Evolutionary conservation across 1,139 yeast genomes (phyloP).

Genomic region (Taiozyma onychis): DNA sequence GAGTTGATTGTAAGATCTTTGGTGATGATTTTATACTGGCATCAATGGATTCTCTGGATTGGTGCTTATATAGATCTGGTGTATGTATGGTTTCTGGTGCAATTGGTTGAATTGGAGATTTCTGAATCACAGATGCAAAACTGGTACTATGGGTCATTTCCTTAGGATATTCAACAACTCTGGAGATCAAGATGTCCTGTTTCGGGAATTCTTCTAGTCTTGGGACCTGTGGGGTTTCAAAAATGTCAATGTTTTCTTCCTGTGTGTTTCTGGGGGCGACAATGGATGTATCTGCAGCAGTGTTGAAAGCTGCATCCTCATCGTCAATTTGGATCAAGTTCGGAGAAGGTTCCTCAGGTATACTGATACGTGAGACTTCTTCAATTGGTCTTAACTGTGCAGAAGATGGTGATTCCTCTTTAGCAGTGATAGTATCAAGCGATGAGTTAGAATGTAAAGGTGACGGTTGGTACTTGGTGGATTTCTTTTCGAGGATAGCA

Average conservation of each 20-base stretch:
- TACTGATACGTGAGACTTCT: background rate
- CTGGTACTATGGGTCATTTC: constrained; percentile 12
- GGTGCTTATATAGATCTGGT: constrained; percentile 4
- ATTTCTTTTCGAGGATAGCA: constrained; percentile 30
- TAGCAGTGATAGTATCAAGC: constrained; percentile 5
- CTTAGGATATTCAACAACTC: constrained; percentile 6
- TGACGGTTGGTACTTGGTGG: constrained; percentile 15
- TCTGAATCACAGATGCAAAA: constrained; percentile 6
- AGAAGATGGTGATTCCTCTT: constrained; percentile 3
- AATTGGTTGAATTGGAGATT: background rate
- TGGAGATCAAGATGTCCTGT: background rate
- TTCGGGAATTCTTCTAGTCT: constrained; percentile 9
- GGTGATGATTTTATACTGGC: constrained; percentile 1
- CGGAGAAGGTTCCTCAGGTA: constrained; percentile 1
- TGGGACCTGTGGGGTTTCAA: constrained; percentile 21
- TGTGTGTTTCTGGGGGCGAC: background rate
- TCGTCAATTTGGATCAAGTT: constrained; percentile 22
- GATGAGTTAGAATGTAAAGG: constrained; percentile 4
- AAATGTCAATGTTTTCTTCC: constrained; percentile 16
- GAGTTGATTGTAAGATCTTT: background rate
- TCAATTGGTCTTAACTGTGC: background rate
- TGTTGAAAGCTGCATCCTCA: background rate
- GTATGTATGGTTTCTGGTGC: constrained; percentile 10
- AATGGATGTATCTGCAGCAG: background rate
- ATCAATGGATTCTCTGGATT: background rate